A percentile compares a stretch with the other conserved stretches of the same genome.
Evolutionary conservation across 805 yeast species (phyloP).

Genomic region (Saturnispora dispora): DNA sequence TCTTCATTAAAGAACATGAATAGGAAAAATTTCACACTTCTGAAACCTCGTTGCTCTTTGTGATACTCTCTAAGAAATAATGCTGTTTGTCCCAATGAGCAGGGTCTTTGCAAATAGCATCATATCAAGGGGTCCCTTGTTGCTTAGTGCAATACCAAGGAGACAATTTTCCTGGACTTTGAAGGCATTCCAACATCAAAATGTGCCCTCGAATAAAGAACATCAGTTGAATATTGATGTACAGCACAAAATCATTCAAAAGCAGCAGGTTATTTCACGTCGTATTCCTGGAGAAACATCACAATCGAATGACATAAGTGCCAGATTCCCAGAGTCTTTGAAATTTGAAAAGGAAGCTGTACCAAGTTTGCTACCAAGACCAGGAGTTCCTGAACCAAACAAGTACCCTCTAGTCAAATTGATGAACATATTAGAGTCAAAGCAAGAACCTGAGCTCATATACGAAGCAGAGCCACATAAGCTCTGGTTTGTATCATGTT

Average conservation of each 20-base stretch:
- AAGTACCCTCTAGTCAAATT: conserved; percentile 52
- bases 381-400: conserved; percentile 70
- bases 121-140: background rate
- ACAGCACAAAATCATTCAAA: conserved; percentile 20
- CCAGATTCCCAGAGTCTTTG: conserved; percentile 52
- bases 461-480: conserved; percentile 82
- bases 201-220: background rate
- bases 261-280: conserved; percentile 25
- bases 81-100: background rate
- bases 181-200: background rate
- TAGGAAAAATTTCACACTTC: background rate
- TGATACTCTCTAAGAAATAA: background rate
- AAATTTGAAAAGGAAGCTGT: conserved; percentile 55
- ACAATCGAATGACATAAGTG: conserved; percentile 39
- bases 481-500: conserved; percentile 60
- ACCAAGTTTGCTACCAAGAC: conserved; percentile 63
- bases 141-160: background rate
- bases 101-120: background rate
- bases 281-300: conserved; percentile 50
- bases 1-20: background rate
- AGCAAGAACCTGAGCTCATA: conserved; percentile 58
- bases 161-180: background rate
- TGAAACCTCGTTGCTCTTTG: background rate
- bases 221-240: background rate
- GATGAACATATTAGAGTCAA: conserved; percentile 41